Evolutionary conservation across 2,329 filamentous ascomycete species (phyloP).

Genomic region (Aspergillus intermedius): DNA sequence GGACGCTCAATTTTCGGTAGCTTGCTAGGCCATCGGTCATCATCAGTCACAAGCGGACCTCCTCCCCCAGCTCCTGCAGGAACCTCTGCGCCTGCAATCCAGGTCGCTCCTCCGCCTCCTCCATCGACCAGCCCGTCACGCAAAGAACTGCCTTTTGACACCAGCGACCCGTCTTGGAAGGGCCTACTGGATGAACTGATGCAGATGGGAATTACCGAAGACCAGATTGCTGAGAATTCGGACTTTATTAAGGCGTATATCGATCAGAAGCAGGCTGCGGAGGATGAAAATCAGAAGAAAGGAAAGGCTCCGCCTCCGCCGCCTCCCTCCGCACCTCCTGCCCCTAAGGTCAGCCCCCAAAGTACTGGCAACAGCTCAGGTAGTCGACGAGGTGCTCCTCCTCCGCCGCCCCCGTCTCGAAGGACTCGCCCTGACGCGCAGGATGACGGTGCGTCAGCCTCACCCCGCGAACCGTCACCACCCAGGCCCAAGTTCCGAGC

Average conservation of each 20-base stretch:
- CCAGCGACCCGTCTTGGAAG: slow-evolving; percentile 57
- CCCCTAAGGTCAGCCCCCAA: slow-evolving; percentile 52
- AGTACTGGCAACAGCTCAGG: slow-evolving; percentile 50
- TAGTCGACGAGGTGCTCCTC: slow-evolving; percentile 53
- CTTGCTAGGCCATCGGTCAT: slow-evolving; percentile 46
- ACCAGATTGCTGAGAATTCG: slow-evolving; percentile 60
- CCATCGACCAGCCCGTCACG: slow-evolving; percentile 17
- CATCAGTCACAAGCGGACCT: slow-evolving; percentile 32
- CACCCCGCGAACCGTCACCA: slow-evolving; percentile 66
- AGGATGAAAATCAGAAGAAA: slow-evolving; percentile 44
- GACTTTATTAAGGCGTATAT: slow-evolving; percentile 64
- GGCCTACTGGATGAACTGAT: slow-evolving; percentile 55
- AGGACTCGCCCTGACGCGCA: slow-evolving; percentile 41
- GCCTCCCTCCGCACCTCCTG: slow-evolving; percentile 48
- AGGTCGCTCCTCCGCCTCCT: slow-evolving; percentile 26
- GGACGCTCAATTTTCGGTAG: slow-evolving; percentile 49
- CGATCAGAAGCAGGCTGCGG: slow-evolving; percentile 54
- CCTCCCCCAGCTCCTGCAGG: slow-evolving; percentile 16
- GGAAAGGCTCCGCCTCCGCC: slow-evolving; percentile 56
- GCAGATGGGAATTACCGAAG: slow-evolving; percentile 61
- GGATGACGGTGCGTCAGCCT: slow-evolving; percentile 52
- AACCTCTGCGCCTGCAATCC: slow-evolving; percentile 21
- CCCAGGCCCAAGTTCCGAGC: slow-evolving; percentile 69
- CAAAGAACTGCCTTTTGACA: slow-evolving; percentile 49
- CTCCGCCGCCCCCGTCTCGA: slow-evolving; percentile 51